Evolutionary conservation across 495 filamentous ascomycete species (phyloP).

Genomic region (Aspergillus olivimuriae): DNA sequence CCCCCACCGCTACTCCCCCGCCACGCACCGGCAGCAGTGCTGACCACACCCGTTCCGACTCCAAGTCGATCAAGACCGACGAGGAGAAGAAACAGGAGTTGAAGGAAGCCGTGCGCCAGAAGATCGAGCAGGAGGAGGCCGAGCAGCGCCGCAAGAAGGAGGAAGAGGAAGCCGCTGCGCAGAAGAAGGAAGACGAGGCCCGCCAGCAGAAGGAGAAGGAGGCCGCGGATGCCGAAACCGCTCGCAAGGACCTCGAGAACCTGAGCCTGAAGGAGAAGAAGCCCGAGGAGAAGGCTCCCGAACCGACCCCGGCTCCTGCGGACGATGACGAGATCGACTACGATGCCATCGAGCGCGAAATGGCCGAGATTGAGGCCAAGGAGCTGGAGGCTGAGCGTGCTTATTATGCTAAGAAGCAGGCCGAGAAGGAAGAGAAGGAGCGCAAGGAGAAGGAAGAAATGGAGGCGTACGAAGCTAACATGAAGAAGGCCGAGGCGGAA

Average conservation of each 20-base stretch:
- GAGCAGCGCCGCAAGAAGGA: constrained; percentile 46
- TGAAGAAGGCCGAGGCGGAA: constrained; percentile 52
- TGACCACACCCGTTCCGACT: constrained; percentile 56
- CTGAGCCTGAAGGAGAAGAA: constrained; percentile 38
- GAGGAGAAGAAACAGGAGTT: constrained; percentile 67
- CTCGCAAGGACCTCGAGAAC: constrained; percentile 28
- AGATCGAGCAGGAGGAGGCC: constrained; percentile 50
- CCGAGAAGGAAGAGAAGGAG: constrained; percentile 55
- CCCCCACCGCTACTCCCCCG: constrained; percentile 59
- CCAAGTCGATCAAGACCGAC: constrained; percentile 54
- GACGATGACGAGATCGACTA: constrained; percentile 48
- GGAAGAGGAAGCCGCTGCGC: constrained; percentile 39
- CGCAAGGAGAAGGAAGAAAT: constrained; percentile 50
- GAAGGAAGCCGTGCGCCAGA: constrained; percentile 58
- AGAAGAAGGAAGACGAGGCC: constrained; percentile 31
- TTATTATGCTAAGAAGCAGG: constrained; percentile 53
- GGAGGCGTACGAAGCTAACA: constrained; percentile 44
- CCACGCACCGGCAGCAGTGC: constrained; percentile 46
- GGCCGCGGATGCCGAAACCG: constrained; percentile 24
- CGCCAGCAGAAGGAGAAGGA: constrained; percentile 18
- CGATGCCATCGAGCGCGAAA: constrained; percentile 45
- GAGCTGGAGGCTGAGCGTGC: constrained; percentile 55
- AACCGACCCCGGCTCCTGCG: constrained; percentile 26
- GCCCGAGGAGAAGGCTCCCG: constrained; percentile 23
- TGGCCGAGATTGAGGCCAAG: constrained; percentile 52